Percentiles rank a stretch among this genome's conserved stretches.
Evolutionary conservation across 2,329 filamentous ascomycete genomes (phyloP).

Genomic region (Penicillium sp.): DNA sequence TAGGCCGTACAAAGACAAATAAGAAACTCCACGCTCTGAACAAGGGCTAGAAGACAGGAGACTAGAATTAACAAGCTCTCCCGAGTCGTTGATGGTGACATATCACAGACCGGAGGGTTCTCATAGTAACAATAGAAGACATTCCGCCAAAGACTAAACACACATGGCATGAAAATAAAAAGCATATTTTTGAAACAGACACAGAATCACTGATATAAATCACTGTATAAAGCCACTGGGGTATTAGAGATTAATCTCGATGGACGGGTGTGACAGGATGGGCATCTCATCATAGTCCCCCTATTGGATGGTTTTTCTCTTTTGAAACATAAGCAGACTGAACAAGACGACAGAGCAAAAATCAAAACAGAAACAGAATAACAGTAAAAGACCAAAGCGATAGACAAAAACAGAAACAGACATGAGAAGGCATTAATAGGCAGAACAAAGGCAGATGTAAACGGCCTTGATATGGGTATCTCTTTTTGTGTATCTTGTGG

Average conservation of each 20-base stretch:
- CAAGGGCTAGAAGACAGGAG: neutral
- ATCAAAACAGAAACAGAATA: neutral
- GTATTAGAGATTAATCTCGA: neutral
- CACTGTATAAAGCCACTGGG: neutral
- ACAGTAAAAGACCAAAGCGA: neutral
- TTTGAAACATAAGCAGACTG: neutral
- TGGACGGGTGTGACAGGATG: neutral
- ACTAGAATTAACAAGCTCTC: neutral
- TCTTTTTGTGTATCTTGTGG: conserved; percentile 9
- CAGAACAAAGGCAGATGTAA: neutral
- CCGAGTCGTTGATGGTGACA: neutral
- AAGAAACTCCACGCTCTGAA: neutral
- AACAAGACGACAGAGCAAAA: neutral
- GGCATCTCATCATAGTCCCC: neutral
- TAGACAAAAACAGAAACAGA: neutral
- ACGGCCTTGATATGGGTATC: conserved; percentile 8
- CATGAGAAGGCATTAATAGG: neutral
- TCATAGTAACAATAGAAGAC: neutral
- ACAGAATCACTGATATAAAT: neutral
- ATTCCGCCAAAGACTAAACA: neutral
- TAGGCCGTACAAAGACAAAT: neutral
- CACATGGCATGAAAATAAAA: neutral
- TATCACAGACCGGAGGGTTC: neutral
- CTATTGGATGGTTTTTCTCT: neutral
- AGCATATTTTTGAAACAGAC: neutral